phyloP scores from a whole-genome alignment of 805 yeast species.

The Yamadazyma akitaensis region DNA sequence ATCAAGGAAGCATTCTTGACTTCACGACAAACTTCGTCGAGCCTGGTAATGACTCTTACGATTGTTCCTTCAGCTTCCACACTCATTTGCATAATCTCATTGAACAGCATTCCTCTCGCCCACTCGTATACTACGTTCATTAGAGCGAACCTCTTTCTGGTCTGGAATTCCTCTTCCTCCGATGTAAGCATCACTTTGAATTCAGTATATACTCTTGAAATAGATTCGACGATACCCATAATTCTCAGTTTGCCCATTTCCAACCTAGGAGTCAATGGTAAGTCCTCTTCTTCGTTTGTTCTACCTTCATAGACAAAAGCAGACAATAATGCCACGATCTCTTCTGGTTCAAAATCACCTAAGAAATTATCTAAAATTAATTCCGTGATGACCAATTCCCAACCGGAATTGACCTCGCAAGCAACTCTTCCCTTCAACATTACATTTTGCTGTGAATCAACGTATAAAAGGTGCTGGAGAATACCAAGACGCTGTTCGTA shows the following conservation, averaged over 20 bases:
- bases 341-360: slow-evolving; percentile 92
- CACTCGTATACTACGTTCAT: slow-evolving; percentile 96
- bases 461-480: slow-evolving; percentile 71
- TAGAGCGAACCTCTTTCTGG: slow-evolving; percentile 80
- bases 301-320: slow-evolving; percentile 92
- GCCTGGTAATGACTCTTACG: slow-evolving; percentile 88
- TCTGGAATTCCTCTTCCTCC: slow-evolving; percentile 83
- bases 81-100: slow-evolving; percentile 85
- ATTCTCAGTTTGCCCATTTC: slow-evolving; percentile 68
- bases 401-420: slow-evolving; percentile 88
- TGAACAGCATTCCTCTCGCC: slow-evolving; percentile 92
- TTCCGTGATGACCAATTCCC: slow-evolving; percentile 88
- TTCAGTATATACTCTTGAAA: slow-evolving; percentile 58
- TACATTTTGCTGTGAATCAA: slow-evolving; percentile 73
- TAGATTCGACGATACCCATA: slow-evolving; percentile 61
- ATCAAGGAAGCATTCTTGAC: slow-evolving; percentile 91
- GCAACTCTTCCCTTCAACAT: slow-evolving; percentile 80
- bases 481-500: slow-evolving; percentile 86
- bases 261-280: slow-evolving; percentile 70
- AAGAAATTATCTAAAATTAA: slow-evolving; percentile 85
- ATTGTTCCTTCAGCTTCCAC: slow-evolving; percentile 95
- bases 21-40: slow-evolving; percentile 93
- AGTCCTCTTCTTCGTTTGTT: slow-evolving; percentile 60
- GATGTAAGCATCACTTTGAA: slow-evolving; percentile 73
- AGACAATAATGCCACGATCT: slow-evolving; percentile 90